Conservation (phyloP, 2,329 filamentous ascomycete species). For the Talaromyces pinophilus region DNA sequence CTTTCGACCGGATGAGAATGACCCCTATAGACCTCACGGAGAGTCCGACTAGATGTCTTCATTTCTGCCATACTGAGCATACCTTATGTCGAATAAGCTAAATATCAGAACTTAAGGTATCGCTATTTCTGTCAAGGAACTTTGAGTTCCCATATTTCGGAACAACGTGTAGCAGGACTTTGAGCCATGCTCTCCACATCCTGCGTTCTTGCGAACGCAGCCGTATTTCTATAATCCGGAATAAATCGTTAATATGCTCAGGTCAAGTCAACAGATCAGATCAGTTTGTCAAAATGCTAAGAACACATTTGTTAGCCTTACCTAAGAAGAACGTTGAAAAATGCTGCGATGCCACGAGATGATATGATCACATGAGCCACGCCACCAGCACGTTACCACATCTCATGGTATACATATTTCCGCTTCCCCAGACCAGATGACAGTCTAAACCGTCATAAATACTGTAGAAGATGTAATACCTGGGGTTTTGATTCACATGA, state of each 20-base stretch:
- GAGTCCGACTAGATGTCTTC: neutral
- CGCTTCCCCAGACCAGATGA: neutral
- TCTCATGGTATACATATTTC: neutral
- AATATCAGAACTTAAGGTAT: neutral
- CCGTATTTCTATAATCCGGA: neutral
- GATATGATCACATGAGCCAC: conserved; percentile 12
- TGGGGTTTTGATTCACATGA: neutral
- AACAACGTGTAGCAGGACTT: neutral
- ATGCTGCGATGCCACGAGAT: conserved; percentile 4
- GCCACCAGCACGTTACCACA: conserved; percentile 3
- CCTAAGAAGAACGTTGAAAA: neutral
- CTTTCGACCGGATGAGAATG: neutral
- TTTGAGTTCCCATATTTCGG: neutral
- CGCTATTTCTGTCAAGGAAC: neutral
- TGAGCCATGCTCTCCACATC: neutral
- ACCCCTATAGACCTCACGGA: neutral
- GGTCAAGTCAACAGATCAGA: conserved; percentile 5
- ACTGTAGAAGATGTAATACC: neutral
- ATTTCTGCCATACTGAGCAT: neutral
- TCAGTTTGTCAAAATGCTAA: neutral
- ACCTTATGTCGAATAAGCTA: neutral
- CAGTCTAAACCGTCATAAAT: neutral
- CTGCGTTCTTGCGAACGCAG: neutral
- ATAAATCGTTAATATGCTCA: neutral
- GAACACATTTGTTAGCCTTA: neutral